A percentile compares a stretch with the other conserved stretches of the same genome.
These are phyloP conservation scores for Pezicula carpinea DNA, from an alignment of 2,329 filamentous ascomycete genomes.

Conservation along the genomic window DNA sequence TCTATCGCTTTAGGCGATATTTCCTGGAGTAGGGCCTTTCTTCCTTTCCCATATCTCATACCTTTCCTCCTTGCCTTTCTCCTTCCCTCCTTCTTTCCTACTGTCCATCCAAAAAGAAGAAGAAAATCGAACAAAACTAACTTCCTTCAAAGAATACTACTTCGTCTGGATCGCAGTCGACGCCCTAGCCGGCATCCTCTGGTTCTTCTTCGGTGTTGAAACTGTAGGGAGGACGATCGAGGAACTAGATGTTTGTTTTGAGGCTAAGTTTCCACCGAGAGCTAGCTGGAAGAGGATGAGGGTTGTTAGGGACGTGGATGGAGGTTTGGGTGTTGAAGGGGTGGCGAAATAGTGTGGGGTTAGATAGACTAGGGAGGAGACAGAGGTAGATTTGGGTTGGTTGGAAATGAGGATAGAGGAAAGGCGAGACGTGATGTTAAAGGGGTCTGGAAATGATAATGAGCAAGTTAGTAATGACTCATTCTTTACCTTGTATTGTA, in stretches of 20 bases:
- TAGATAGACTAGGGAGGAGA: too few relatives aligned
- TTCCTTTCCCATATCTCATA: too few relatives aligned
- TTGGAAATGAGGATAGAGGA: too few relatives aligned
- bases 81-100: neutral
- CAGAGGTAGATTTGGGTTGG: too few relatives aligned
- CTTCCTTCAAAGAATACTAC: conserved; percentile 6
- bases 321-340: conserved; percentile 4
- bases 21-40: conserved; percentile 5
- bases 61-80: too few relatives aligned
- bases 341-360: too few relatives aligned
- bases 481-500: too few relatives aligned
- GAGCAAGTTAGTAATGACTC: too few relatives aligned
- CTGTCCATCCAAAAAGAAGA: neutral
- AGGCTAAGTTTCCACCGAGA: conserved; percentile 9
- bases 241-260: conserved; percentile 15
- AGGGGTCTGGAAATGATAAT: too few relatives aligned
- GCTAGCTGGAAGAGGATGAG: conserved; percentile 8
- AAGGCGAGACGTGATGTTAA: too few relatives aligned
- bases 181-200: conserved; percentile 9
- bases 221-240: conserved; percentile 14
- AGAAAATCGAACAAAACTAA: neutral
- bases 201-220: conserved; percentile 17
- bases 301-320: conserved; percentile 6
- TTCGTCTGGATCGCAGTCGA: conserved; percentile 15
- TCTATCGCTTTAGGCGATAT: conserved; percentile 13